Percentiles rank a stretch among this genome's conserved stretches.
Conservation (phyloP, 2,329 filamentous ascomycete species). For the Epicoccum sorghinum region DNA sequence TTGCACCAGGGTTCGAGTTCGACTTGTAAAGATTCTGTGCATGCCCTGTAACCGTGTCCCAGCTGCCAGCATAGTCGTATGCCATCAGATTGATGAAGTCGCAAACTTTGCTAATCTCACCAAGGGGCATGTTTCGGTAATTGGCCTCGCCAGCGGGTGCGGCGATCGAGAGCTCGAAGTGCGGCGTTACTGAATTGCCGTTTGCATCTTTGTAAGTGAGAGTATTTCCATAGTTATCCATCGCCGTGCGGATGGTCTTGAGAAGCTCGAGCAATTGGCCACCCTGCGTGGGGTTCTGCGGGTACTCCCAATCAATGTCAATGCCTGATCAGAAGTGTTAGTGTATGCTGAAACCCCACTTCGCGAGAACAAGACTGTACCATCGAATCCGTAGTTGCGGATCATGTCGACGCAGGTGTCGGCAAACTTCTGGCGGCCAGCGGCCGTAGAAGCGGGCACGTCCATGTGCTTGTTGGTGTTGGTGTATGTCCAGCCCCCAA, state of each 20-base stretch:
- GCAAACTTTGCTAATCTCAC: constrained; percentile 49
- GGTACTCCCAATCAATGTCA: constrained; percentile 58
- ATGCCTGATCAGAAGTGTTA: constrained; percentile 20
- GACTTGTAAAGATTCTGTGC: constrained; percentile 78
- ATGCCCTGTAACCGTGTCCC: constrained; percentile 75
- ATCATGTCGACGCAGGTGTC: constrained; percentile 74
- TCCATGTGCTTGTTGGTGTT: constrained; percentile 69
- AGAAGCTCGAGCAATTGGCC: constrained; percentile 49
- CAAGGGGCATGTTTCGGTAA: constrained; percentile 50
- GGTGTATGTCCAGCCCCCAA: constrained; percentile 82
- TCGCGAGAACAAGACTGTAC: constrained; percentile 15
- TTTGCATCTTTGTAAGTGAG: constrained; percentile 28
- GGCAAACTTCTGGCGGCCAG: constrained; percentile 70
- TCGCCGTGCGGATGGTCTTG: constrained; percentile 44
- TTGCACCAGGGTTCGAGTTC: constrained; percentile 62
- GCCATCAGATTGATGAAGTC: constrained; percentile 61
- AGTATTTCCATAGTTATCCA: constrained; percentile 49
- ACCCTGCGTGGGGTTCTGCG: constrained; percentile 49
- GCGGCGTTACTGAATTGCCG: constrained; percentile 35
- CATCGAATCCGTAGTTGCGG: constrained; percentile 76
- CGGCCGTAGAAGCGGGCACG: constrained; percentile 66
- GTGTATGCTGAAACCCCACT: neutral
- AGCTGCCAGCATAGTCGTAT: constrained; percentile 72
- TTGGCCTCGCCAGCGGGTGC: constrained; percentile 53
- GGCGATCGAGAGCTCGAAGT: constrained; percentile 54